These are phyloP conservation scores for Erythrophleum ivorense DNA, from an alignment of 331 rosid species.

Conservation along the genomic window DNA sequence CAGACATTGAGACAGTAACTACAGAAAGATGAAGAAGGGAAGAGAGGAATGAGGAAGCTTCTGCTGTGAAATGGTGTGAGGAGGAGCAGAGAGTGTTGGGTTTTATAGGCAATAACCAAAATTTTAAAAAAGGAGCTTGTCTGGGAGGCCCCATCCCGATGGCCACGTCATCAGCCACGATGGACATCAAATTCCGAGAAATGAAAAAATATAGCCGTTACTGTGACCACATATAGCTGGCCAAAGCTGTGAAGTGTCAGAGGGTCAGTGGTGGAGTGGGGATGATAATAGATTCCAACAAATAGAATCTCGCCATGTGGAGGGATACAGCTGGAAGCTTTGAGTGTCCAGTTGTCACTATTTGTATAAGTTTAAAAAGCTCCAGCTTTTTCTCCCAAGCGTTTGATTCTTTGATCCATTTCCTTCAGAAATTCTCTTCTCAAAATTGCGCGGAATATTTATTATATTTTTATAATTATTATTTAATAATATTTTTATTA, in stretches of 20 bases:
- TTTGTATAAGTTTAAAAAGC: slow-evolving; percentile 13
- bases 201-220: slow-evolving; percentile 68
- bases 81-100: not conserved
- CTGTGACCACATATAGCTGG: slow-evolving; percentile 59
- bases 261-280: slow-evolving; percentile 29
- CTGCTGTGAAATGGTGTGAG: slow-evolving; percentile 40
- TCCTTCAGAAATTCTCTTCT: not conserved
- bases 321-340: slow-evolving; percentile 56
- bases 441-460: too few species aligned
- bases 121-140: not conserved
- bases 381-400: slow-evolving; percentile 33
- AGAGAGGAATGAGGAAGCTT: slow-evolving; percentile 32
- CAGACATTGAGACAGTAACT: slow-evolving; percentile 24
- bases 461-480: too few species aligned
- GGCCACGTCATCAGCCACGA: slow-evolving; percentile 62
- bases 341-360: slow-evolving; percentile 63
- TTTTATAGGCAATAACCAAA: slow-evolving; percentile 46
- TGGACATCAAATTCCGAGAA: slow-evolving; percentile 44
- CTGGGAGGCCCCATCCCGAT: not conserved
- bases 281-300: slow-evolving; percentile 17
- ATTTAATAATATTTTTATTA: too few species aligned
- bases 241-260: slow-evolving; percentile 51
- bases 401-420: not conserved
- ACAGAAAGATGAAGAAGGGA: not conserved
- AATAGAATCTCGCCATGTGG: slow-evolving; percentile 32